Evolutionary conservation across 1,139 yeast genomes (phyloP), one percentile per base, ranked within the genome.

Genomic region (Candida glucosophila): DNA sequence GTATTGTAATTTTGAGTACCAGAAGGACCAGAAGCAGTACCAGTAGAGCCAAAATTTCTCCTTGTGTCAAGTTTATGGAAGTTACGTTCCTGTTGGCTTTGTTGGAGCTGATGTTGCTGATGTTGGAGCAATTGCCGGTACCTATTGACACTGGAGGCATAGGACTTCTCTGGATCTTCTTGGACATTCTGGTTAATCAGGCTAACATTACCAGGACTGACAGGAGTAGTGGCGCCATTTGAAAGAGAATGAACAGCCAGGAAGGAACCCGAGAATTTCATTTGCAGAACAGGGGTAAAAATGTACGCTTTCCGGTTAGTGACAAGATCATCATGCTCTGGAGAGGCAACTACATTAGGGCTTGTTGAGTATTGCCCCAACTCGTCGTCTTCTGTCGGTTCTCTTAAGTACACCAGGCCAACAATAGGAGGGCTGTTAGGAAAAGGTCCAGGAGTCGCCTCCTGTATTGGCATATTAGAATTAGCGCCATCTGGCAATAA

Each of bases 401-500:
- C 81, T 31, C 92, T 71, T 34, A 77, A 54, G 47, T 81, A 90
- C 5, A 88, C 95, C 20, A 83, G 92, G 15, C 99, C 99, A 18
- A 81, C 73, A 20, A 85, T 53, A 5, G 99, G 98, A 8, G 97
- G 97, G 0, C 95, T 93, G 33, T 59, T 59, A 9, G 56, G 50
- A 44, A 80, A 77, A 26, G 83, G 71, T 7, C 93, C 92, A 42
- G 77, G 77, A 2, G 76, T 69, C 1, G 96, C 92, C 32, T 77
- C 85, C 1, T 95, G 94, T 18, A 83, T 70, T 11, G 81, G 77
- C 65, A 81, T 86, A 15, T 69, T 67, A 5, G 73, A 66, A 15
- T 73, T 66, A 1, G 95, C 86, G 43, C 77, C 75, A 3, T 78
- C 67, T n/a, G 92, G 81, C 29, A 90, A 61, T 37, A 85, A 52